These are phyloP conservation scores for Naganishia antarctica DNA, from an alignment of 768 basidiomycete genomes.

Conservation along the genomic window DNA sequence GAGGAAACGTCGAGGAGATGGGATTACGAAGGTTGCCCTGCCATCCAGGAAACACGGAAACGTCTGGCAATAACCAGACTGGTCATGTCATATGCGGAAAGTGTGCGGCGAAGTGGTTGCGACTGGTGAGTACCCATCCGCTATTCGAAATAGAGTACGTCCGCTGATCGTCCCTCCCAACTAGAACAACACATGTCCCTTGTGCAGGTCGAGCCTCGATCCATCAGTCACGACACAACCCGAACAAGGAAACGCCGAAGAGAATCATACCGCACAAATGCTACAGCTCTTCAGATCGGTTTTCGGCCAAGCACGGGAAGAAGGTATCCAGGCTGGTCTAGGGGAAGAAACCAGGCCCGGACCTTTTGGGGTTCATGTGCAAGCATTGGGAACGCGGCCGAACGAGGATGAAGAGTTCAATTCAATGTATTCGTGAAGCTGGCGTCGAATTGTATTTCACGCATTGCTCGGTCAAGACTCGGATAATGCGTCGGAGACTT, in stretches of 20 bases:
- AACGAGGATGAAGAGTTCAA: constrained; percentile 17
- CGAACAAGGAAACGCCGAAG: not conserved
- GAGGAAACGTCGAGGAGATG: constrained; percentile 22
- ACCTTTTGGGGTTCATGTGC: not conserved
- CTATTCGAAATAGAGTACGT: no score
- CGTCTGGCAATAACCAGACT: not conserved
- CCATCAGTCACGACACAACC: not conserved
- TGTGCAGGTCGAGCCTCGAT: constrained; percentile 24
- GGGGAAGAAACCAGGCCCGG: not conserved
- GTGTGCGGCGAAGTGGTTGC: constrained; percentile 27
- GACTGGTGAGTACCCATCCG: constrained; percentile 25
- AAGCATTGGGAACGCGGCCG: not conserved
- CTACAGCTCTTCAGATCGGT: constrained; percentile 16
- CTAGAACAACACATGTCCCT: constrained; percentile 27
- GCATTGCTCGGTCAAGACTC: no score
- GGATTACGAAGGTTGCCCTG: constrained; percentile 26
- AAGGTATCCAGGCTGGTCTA: not conserved
- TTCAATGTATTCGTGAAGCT: constrained; percentile 15
- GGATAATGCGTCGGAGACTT: no score
- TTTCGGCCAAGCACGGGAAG: constrained; percentile 3
- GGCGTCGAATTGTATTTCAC: no score
- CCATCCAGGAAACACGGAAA: not conserved
- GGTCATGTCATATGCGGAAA: constrained; percentile 29
- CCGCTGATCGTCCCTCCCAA: no score
- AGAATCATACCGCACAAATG: constrained; percentile 7